Evolutionary conservation across 768 basidiomycete genomes (phyloP).

Genomic region (Lentinula guzmanii): DNA sequence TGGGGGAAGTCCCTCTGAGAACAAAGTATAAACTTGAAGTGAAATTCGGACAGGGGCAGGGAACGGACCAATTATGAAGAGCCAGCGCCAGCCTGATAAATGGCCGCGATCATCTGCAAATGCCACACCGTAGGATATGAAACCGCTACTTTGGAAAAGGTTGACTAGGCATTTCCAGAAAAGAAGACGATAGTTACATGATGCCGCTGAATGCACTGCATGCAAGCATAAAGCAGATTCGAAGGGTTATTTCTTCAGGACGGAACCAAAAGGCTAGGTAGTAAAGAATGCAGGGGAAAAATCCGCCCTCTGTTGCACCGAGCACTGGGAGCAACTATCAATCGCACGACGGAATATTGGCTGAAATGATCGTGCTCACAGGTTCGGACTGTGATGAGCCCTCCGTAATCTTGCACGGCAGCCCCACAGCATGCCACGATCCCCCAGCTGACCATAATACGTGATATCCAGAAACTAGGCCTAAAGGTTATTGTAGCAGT

Average conservation of each 20-base stretch:
- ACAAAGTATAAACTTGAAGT: neutral
- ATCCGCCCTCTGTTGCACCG: slow-evolving; percentile 1
- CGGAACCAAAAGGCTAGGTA: slow-evolving; percentile 3
- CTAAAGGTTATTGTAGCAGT: neutral
- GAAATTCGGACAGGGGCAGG: neutral
- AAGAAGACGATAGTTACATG: neutral
- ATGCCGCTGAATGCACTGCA: slow-evolving; percentile 2
- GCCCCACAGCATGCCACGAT: slow-evolving; percentile 4
- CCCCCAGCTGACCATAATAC: slow-evolving; percentile 5
- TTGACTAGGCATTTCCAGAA: neutral
- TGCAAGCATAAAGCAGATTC: slow-evolving; percentile 3
- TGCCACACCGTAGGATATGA: slow-evolving; percentile 2
- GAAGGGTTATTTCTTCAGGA: slow-evolving; percentile 2
- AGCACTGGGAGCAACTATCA: neutral
- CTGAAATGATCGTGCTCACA: neutral
- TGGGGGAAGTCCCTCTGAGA: neutral
- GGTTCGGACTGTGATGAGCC: neutral
- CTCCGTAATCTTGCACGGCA: slow-evolving; percentile 1
- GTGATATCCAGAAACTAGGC: slow-evolving; percentile 1
- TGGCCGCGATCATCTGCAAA: neutral
- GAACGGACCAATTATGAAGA: neutral
- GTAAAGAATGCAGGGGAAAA: slow-evolving; percentile 3
- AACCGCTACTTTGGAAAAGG: neutral
- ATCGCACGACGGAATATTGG: neutral
- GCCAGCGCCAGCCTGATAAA: slow-evolving; percentile 3